Evolutionary conservation across 768 basidiomycete genomes (phyloP).

Genomic region (Dictyophora rubrovolvata): DNA sequence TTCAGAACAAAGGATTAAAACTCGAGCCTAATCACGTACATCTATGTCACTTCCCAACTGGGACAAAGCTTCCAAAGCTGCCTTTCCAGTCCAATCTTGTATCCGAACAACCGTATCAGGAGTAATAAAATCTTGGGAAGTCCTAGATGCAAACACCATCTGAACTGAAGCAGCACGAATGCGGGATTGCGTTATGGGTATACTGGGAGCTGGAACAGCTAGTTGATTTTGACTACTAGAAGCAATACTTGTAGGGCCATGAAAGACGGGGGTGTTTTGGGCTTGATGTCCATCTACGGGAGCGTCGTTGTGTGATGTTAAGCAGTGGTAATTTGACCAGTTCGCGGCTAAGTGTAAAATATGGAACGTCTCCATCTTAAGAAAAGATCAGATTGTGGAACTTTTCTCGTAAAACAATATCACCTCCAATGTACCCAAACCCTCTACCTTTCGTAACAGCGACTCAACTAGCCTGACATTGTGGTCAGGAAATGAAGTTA

Average conservation of each 20-base stretch:
- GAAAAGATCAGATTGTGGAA: neutral
- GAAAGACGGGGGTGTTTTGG: slow-evolving; percentile 9
- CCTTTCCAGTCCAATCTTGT: slow-evolving; percentile 43
- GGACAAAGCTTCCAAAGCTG: slow-evolving; percentile 15
- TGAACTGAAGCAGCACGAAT: slow-evolving; percentile 75
- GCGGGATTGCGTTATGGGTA: slow-evolving; percentile 15
- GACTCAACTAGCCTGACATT: slow-evolving; percentile 54
- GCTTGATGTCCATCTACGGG: slow-evolving; percentile 21
- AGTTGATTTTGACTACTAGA: neutral
- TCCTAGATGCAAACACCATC: slow-evolving; percentile 73
- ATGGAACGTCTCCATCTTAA: slow-evolving; percentile 80
- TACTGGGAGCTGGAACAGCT: neutral
- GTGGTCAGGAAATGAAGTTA: slow-evolving; percentile 69
- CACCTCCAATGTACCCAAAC: slow-evolving; percentile 65
- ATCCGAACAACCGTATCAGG: slow-evolving; percentile 50
- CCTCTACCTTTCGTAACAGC: slow-evolving; percentile 37
- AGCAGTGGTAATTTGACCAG: slow-evolving; percentile 36
- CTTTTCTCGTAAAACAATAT: slow-evolving; percentile 1
- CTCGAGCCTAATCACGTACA: neutral
- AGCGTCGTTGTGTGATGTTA: slow-evolving; percentile 13
- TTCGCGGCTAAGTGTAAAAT: slow-evolving; percentile 68
- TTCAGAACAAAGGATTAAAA: neutral
- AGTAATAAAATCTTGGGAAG: slow-evolving; percentile 63
- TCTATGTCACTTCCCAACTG: slow-evolving; percentile 9
- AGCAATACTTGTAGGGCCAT: slow-evolving; percentile 3